These are phyloP conservation scores for Coemansia sp. DNA, from an alignment of 192 early-diverging fungal species.

Conservation along the genomic window DNA sequence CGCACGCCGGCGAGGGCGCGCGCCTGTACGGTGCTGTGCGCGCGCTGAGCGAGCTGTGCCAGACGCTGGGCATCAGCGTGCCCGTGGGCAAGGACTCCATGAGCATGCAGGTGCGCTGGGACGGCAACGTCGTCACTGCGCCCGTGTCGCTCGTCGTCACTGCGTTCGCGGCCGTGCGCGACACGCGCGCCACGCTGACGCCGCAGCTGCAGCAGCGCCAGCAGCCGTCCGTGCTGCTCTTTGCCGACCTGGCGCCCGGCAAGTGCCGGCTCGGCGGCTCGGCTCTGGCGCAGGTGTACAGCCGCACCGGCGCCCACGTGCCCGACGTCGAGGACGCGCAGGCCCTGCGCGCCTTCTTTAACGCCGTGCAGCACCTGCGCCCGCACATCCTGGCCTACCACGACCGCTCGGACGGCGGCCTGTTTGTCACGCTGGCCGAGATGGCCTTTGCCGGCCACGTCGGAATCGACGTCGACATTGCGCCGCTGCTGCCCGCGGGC, in stretches of 20 bases:
- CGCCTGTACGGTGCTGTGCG: conserved; percentile 90
- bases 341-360: conserved; percentile 77
- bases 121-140: conserved; percentile 65
- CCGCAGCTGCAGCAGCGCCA: conserved; percentile 71
- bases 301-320: conserved; percentile 67
- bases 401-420: conserved; percentile 97
- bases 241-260: conserved; percentile 84
- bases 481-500: conserved; percentile 22
- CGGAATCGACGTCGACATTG: conserved; percentile 71
- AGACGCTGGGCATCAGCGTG: conserved; percentile 86
- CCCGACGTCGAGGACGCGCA: conserved; percentile 86
- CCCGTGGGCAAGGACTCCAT: conserved; percentile 99
- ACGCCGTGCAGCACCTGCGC: conserved; percentile 58
- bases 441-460: conserved; percentile 97
- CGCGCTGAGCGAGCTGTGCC: conserved; percentile 93
- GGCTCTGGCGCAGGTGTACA: conserved; percentile 90
- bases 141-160: conserved; percentile 93
- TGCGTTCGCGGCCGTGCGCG: conserved; percentile 84
- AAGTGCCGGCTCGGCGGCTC: conserved; percentile 91
- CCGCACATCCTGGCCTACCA: conserved; percentile 86
- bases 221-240: conserved; percentile 56
- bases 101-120: conserved; percentile 94
- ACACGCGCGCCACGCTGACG: conserved; percentile 84
- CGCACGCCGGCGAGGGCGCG: conserved; percentile 88
- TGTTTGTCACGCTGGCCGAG: conserved; percentile 88